Evolutionary conservation across 352 stramenopile species (phyloP).

Genomic region (Phytophthora boehmeriae): DNA sequence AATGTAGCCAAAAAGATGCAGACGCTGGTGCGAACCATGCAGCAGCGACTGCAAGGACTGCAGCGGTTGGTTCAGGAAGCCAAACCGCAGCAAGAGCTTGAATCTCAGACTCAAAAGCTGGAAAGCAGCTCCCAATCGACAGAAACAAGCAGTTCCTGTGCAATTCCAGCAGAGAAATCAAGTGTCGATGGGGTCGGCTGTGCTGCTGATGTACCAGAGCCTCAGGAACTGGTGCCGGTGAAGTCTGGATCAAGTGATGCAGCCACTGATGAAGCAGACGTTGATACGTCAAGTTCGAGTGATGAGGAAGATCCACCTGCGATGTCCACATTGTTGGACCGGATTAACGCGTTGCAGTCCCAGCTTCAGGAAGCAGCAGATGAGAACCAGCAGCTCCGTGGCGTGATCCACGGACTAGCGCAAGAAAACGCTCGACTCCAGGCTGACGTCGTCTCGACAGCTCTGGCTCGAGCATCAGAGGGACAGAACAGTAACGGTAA

Average conservation of each 20-base stretch:
- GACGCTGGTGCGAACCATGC: constrained; percentile 28
- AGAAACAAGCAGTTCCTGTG: constrained; percentile 1
- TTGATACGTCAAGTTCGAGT: background rate
- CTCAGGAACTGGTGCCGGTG: background rate
- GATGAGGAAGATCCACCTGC: constrained; percentile 1
- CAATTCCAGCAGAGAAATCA: background rate
- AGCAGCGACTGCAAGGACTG: constrained; percentile 20
- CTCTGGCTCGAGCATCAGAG: background rate
- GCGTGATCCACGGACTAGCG: constrained; percentile 21
- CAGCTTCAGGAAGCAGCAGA: constrained; percentile 21
- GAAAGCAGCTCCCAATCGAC: background rate
- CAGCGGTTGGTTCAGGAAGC: constrained; percentile 27
- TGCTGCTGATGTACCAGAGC: background rate
- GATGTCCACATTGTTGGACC: constrained; percentile 17
- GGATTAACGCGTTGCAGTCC: constrained; percentile 22
- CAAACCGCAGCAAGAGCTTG: constrained; percentile 1
- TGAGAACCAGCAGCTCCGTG: constrained; percentile 33
- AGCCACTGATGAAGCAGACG: constrained; percentile 10
- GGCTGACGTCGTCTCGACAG: constrained; percentile 1
- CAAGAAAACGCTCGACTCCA: constrained; percentile 23
- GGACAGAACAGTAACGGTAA: background rate
- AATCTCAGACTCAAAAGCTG: background rate
- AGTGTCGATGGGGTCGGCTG: background rate
- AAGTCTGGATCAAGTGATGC: constrained; percentile 6
- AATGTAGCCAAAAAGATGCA: constrained; percentile 14